phyloP scores from a whole-genome alignment of 1,284 basidiomycete species.

The Tetrapyrgos nigripes region DNA sequence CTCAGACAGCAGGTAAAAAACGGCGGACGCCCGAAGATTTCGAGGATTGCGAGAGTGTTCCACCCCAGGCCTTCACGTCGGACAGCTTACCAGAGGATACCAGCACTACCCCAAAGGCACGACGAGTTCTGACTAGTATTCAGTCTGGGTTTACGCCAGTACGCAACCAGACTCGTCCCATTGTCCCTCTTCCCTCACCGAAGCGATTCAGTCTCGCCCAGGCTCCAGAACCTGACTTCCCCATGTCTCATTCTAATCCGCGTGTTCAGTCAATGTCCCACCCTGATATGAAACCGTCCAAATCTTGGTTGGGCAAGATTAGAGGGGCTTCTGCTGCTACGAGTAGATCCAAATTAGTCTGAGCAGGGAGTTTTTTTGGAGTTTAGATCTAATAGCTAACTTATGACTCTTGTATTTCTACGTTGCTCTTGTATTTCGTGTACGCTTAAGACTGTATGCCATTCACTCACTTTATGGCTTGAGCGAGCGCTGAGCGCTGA shows the following conservation, averaged over 20 bases:
- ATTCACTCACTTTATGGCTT: neutral
- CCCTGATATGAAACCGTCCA: slow-evolving; percentile 44
- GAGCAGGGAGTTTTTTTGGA: neutral
- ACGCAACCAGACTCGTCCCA: slow-evolving; percentile 53
- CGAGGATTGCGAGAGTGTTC: slow-evolving; percentile 56
- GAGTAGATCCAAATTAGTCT: neutral
- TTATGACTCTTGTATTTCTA: slow-evolving; percentile 1
- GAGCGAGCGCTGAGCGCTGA: too few species aligned
- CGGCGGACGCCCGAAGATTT: slow-evolving; percentile 77
- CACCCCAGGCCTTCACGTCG: slow-evolving; percentile 65
- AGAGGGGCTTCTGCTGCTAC: slow-evolving; percentile 42
- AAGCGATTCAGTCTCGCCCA: slow-evolving; percentile 40
- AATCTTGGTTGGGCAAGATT: slow-evolving; percentile 70
- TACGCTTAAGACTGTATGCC: neutral
- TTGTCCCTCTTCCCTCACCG: slow-evolving; percentile 49
- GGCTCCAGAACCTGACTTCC: slow-evolving; percentile 10
- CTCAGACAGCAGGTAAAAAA: slow-evolving; percentile 58
- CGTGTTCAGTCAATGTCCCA: slow-evolving; percentile 73
- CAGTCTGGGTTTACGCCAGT: slow-evolving; percentile 77
- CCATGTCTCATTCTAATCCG: slow-evolving; percentile 53
- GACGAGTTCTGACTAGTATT: slow-evolving; percentile 59
- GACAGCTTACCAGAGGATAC: slow-evolving; percentile 51
- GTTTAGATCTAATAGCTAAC: neutral
- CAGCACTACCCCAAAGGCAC: slow-evolving; percentile 59
- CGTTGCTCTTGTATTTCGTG: slow-evolving; percentile 3